phyloP scores from a whole-genome alignment of 2,329 filamentous ascomycete genomes.

The Hypoxylon sp. region DNA sequence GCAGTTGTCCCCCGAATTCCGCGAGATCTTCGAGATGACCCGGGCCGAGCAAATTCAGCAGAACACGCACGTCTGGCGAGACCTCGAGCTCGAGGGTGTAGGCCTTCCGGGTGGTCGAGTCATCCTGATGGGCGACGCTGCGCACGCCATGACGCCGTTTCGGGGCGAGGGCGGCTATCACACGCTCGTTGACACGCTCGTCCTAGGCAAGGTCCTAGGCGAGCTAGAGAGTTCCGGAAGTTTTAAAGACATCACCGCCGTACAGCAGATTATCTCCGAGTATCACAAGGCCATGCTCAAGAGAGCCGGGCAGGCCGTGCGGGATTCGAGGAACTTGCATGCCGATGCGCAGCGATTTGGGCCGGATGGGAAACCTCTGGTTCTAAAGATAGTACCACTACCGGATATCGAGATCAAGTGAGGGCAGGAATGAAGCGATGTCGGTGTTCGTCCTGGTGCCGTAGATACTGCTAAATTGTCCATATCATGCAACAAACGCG shows the following conservation, averaged over 20 bases:
- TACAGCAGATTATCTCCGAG: slow-evolving; percentile 36
- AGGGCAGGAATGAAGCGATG: no score
- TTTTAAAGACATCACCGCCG: slow-evolving; percentile 20
- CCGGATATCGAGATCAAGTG: no score
- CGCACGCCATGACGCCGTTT: slow-evolving; percentile 39
- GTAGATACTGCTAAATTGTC: no score
- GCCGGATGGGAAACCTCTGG: no score
- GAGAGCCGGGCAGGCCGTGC: no score
- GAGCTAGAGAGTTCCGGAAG: no score
- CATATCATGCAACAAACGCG: no score
- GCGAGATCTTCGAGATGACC: slow-evolving; percentile 30
- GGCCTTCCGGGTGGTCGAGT: slow-evolving; percentile 36
- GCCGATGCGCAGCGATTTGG: no score
- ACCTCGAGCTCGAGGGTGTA: no score
- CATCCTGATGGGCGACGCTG: slow-evolving; percentile 39
- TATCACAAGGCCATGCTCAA: slow-evolving; percentile 45
- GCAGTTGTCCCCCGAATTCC: slow-evolving; percentile 30
- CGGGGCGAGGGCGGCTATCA: slow-evolving; percentile 39
- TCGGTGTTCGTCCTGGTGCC: no score
- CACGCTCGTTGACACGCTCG: slow-evolving; percentile 59
- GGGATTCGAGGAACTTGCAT: no score
- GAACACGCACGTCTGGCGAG: slow-evolving; percentile 26
- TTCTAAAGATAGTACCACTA: no score
- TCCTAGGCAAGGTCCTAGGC: slow-evolving; percentile 40
- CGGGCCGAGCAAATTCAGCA: slow-evolving; percentile 23